Evolutionary conservation across 352 stramenopile species (phyloP).

Genomic region (Globisporangium sylvaticum): DNA sequence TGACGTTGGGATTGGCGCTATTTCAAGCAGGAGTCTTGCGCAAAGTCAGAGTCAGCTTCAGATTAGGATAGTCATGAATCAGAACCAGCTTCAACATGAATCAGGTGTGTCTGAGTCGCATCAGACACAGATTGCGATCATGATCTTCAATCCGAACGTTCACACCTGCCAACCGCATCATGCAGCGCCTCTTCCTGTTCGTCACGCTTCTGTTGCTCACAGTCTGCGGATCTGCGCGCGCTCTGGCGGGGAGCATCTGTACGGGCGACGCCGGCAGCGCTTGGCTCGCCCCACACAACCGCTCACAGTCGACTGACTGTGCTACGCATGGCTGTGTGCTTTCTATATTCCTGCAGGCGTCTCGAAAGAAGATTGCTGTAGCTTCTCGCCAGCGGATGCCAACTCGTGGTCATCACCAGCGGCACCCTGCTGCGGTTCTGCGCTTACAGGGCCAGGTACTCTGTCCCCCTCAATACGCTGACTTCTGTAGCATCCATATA

Average conservation of each 20-base stretch:
- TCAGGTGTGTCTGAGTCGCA: neutral
- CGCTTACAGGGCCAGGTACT: slow-evolving; percentile 20
- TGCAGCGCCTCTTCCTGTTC: neutral
- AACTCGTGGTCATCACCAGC: slow-evolving; percentile 2
- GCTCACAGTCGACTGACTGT: neutral
- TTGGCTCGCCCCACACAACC: no score
- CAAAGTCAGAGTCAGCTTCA: no score
- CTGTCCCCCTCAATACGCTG: neutral
- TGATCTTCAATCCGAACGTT: no score
- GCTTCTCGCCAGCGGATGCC: slow-evolving; percentile 20
- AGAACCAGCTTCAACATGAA: neutral
- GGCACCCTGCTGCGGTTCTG: slow-evolving; percentile 26
- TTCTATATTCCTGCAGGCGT: slow-evolving; percentile 15
- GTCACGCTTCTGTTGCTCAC: neutral
- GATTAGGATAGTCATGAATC: no score
- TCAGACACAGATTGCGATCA: no score
- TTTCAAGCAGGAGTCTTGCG: no score
- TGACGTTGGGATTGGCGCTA: neutral
- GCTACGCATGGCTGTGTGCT: neutral
- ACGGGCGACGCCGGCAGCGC: neutral
- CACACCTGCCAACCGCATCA: no score
- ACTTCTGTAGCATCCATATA: neutral
- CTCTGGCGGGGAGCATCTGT: neutral
- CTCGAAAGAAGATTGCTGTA: slow-evolving; percentile 29
- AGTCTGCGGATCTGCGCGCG: no score